phyloP scores from a whole-genome alignment of 2,329 filamentous ascomycete genomes.

The Botryosphaeria agaves region DNA sequence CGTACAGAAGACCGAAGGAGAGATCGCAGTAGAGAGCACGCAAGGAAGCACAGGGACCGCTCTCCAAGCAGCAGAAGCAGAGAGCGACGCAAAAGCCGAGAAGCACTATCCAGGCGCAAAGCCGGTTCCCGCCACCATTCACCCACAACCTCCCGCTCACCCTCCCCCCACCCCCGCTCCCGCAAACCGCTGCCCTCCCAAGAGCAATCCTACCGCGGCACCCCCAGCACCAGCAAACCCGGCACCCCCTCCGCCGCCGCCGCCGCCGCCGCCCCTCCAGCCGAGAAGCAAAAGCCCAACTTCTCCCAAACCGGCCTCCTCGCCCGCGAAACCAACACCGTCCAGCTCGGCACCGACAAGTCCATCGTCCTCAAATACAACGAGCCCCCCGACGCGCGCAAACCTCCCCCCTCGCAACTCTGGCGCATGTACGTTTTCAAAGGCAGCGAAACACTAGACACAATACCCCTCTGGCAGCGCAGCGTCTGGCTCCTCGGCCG shows the following conservation, averaged over 20 bases:
- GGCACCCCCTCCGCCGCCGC: no score
- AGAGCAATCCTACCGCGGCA: conserved; percentile 22
- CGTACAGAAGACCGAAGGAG: conserved; percentile 1
- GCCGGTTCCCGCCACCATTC: conserved; percentile 3
- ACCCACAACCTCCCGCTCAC: conserved; percentile 11
- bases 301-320: conserved; percentile 64
- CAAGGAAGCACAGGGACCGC: conserved; percentile 2
- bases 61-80: conserved; percentile 1
- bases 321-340: conserved; percentile 74
- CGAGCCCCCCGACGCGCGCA: conserved; percentile 83
- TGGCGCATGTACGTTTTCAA: conserved; percentile 96
- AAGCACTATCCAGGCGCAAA: no score
- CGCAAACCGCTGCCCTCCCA: conserved; percentile 28
- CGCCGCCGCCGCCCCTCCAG: conserved; percentile 11
- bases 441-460: conserved; percentile 61
- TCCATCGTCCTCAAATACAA: conserved; percentile 83
- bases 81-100: no score
- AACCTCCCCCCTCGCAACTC: conserved; percentile 56
- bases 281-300: conserved; percentile 72
- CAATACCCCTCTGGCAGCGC: conserved; percentile 54
- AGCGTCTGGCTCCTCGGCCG: conserved; percentile 87
- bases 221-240: no score
- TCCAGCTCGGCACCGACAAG: conserved; percentile 46
- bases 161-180: conserved; percentile 22
- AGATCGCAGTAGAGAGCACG: not conserved